A percentile compares a stretch with the other conserved stretches of the same genome.
phyloP scores from a whole-genome alignment of 208 protist species.

The Acanthamoeba quina region DNA sequence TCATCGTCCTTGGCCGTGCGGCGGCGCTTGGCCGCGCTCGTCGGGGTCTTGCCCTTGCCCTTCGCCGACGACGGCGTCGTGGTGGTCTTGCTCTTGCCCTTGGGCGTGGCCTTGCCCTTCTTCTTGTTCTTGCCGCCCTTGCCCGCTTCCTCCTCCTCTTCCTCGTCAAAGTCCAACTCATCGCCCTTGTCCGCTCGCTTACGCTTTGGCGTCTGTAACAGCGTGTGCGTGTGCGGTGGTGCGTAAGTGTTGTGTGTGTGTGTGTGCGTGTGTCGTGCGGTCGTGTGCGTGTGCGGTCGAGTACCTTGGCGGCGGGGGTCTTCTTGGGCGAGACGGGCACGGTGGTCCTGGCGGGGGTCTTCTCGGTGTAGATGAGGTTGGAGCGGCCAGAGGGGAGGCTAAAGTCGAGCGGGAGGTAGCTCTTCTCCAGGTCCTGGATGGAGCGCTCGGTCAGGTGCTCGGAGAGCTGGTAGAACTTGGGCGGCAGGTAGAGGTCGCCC shows the following conservation, averaged over 20 bases:
- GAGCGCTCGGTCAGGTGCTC: constrained; percentile 24
- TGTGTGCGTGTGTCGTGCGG: too few relatives aligned
- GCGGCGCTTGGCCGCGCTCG: not conserved
- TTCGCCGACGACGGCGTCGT: not conserved
- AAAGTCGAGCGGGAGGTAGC: constrained; percentile 55
- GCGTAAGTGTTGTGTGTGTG: too few relatives aligned
- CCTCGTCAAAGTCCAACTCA: not conserved
- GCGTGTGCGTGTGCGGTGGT: too few relatives aligned
- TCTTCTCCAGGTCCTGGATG: constrained; percentile 56
- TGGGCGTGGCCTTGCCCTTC: not conserved
- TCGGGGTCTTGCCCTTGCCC: constrained; percentile 32
- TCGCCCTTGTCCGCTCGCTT: not conserved
- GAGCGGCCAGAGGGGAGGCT: constrained; percentile 35
- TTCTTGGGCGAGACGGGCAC: not conserved
- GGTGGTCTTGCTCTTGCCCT: not conserved
- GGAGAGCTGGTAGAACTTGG: constrained; percentile 56
- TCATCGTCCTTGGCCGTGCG: not conserved
- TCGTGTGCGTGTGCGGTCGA: too few relatives aligned
- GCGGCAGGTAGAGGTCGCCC: constrained; percentile 45
- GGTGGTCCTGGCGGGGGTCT: constrained; percentile 1
- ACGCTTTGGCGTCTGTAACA: not conserved
- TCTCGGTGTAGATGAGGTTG: constrained; percentile 59
- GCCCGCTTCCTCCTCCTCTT: not conserved
- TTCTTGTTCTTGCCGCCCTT: not conserved
- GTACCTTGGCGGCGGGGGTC: constrained; percentile 30